Conservation (phyloP, 352 stramenopile genomes). For the Globisporangium orthogonon region DNA sequence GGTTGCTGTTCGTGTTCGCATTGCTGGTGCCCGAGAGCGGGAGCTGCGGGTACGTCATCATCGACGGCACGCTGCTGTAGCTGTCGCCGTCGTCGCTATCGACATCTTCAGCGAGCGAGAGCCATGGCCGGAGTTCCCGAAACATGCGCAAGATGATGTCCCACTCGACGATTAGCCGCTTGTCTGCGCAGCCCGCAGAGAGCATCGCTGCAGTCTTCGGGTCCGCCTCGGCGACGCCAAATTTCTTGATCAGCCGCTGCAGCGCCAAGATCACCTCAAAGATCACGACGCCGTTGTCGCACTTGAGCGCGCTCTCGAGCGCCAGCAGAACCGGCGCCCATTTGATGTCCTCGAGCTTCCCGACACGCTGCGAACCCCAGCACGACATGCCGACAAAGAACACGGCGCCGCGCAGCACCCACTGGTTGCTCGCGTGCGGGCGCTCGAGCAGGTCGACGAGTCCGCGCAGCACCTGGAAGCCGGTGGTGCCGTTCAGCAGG, state of each 20-base stretch:
- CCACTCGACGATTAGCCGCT: constrained; percentile 72
- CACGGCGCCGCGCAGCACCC: constrained; percentile 73
- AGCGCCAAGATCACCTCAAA: constrained; percentile 86
- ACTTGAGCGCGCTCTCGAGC: constrained; percentile 54
- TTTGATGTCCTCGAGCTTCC: constrained; percentile 65
- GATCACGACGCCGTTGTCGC: constrained; percentile 71
- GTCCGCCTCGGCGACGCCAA: constrained; percentile 27
- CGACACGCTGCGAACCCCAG: constrained; percentile 78
- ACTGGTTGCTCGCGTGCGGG: constrained; percentile 43
- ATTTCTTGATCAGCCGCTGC: constrained; percentile 86
- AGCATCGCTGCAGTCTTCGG: neutral
- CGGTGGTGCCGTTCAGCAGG: constrained; percentile 51
- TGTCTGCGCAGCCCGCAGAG: constrained; percentile 4
- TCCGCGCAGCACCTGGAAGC: constrained; percentile 65
- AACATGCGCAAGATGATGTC: constrained; percentile 84
- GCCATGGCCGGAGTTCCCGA: constrained; percentile 51
- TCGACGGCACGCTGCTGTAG: constrained; percentile 15
- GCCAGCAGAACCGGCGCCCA: constrained; percentile 68
- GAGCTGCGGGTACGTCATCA: constrained; percentile 15
- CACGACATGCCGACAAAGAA: constrained; percentile 89
- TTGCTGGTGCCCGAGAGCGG: neutral
- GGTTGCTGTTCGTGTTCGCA: neutral
- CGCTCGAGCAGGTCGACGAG: constrained; percentile 72
- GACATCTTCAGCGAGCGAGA: constrained; percentile 43
- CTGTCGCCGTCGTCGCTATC: constrained; percentile 15